Base-by-base conservation (phyloP, 2,329 filamentous ascomycete species). In the Colletotrichum australisinense region DNA sequence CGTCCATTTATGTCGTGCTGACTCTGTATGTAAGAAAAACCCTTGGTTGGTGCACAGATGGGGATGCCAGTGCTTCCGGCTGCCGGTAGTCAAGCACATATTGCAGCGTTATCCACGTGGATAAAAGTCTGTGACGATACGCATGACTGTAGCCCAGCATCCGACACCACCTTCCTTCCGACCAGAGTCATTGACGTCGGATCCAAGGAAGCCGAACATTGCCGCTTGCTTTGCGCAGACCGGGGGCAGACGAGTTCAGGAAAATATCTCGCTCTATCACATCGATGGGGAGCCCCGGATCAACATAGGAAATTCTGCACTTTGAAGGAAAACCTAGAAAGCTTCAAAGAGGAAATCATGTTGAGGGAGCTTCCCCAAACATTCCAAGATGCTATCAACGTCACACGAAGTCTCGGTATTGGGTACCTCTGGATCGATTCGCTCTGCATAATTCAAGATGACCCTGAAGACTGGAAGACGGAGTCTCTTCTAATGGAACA, bases 341-440 rank as follows among this genome's bases (percentile, higher is more conserved):
- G 16, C 0, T 28, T 52, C 1, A 53, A 58, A 1, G 1, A 38
- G 5, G 58, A 3, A 0, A 67, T 72, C 22, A 16, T 2, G 1
- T 1, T 68, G 4, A 11, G 7, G 0, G 8, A 38, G 0, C 58
- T 77, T 1, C 75, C 60, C 4, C 28, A 4, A 49, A 77, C 69
- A 16, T 76, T 68, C 16, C 49, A 30, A 11, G 72, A 77, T 28
- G 69, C 70, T 22, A 53, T 77, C 28, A 22, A n/a, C 1, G 59
- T 74, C 4, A 73, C 76, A 0, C 67, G 67, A 9, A 22, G 22
- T 1, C 65, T 77, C 5, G 69, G 65, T 0, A 46, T 76, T 4
- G 59, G 32, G 2, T 77, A 77, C 49, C 49, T 77, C 2, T 77
- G 76, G 76, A 75, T 77, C 3, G 76, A 77, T 12, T 71, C 74